phyloP scores from a whole-genome alignment of 257 asterid genomes.

The Lantana camara region DNA sequence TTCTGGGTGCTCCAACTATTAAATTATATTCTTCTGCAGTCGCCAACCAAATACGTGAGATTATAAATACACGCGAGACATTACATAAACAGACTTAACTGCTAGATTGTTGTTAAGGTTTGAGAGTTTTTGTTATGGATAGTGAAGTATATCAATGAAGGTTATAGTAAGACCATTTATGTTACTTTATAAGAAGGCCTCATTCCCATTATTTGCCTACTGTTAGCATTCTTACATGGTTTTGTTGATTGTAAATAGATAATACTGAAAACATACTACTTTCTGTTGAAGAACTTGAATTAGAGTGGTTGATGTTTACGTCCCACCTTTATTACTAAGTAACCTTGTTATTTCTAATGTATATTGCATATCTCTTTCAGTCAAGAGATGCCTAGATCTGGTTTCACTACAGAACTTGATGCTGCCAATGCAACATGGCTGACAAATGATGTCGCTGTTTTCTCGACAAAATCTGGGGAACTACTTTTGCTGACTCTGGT shows the following conservation, averaged over 20 bases:
- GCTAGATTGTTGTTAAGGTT: not conserved
- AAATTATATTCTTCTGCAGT: not conserved
- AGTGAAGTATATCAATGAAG: not conserved
- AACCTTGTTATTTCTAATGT: conserved; percentile 25
- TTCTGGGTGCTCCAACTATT: not conserved
- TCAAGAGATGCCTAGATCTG: conserved; percentile 82
- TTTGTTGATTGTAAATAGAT: conserved; percentile 18
- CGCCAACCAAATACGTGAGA: not conserved
- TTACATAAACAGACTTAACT: not conserved
- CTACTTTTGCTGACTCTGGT: conserved; percentile 85
- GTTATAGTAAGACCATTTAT: not conserved
- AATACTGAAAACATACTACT: not conserved
- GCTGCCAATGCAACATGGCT: conserved; percentile 94
- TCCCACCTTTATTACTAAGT: conserved; percentile 16
- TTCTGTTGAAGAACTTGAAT: conserved; percentile 19
- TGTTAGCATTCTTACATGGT: conserved; percentile 4
- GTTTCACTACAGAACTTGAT: conserved; percentile 85
- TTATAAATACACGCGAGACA: not conserved
- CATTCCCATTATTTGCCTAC: not conserved
- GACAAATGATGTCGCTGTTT: conserved; percentile 88
- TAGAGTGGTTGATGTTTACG: conserved; percentile 16
- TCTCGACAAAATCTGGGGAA: conserved; percentile 94
- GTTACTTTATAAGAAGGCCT: conserved; percentile 4
- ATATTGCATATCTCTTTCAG: conserved; percentile 41
- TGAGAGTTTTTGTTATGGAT: conserved; percentile 16